phyloP scores from a whole-genome alignment of 805 yeast species.

The Tetrapisispora iriomotensis region DNA sequence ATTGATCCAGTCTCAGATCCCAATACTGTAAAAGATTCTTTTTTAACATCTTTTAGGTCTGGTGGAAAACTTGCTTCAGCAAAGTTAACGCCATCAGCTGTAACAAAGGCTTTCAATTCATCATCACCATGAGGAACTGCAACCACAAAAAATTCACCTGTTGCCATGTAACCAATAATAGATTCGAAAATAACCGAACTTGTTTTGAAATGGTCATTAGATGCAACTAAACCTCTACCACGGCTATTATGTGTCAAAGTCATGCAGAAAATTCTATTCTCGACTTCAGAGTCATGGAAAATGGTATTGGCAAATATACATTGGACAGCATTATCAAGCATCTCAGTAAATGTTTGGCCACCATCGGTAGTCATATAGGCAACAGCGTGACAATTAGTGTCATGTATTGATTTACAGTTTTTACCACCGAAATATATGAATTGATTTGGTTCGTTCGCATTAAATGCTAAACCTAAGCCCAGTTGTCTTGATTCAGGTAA shows the following conservation, averaged over 20 bases:
- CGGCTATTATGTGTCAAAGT: conserved; percentile 31
- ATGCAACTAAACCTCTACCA: conserved; percentile 32
- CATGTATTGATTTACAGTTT: conserved; percentile 41
- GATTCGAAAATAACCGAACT: conserved; percentile 38
- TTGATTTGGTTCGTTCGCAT: conserved; percentile 42
- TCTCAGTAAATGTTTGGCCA: conserved; percentile 50
- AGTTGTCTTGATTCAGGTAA: conserved; percentile 43
- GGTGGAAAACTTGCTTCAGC: conserved; percentile 74
- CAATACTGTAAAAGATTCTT: conserved; percentile 69
- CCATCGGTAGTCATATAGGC: conserved; percentile 58
- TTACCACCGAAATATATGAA: conserved; percentile 63
- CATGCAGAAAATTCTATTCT: conserved; percentile 58
- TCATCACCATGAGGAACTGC: conserved; percentile 48
- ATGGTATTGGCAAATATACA: conserved; percentile 63
- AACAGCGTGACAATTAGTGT: conserved; percentile 43
- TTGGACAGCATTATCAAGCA: conserved; percentile 42
- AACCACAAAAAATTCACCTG: conserved; percentile 62
- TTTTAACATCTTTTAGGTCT: conserved; percentile 46
- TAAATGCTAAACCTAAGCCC: conserved; percentile 47
- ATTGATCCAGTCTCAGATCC: conserved; percentile 64
- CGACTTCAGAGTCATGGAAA: conserved; percentile 36
- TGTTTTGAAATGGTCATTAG: conserved; percentile 42
- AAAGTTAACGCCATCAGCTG: conserved; percentile 67
- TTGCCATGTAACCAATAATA: conserved; percentile 64
- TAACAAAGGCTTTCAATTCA: conserved; percentile 57